Evolutionary conservation across 345 rosid genomes (phyloP).

Genomic region (Psidium guajava): DNA sequence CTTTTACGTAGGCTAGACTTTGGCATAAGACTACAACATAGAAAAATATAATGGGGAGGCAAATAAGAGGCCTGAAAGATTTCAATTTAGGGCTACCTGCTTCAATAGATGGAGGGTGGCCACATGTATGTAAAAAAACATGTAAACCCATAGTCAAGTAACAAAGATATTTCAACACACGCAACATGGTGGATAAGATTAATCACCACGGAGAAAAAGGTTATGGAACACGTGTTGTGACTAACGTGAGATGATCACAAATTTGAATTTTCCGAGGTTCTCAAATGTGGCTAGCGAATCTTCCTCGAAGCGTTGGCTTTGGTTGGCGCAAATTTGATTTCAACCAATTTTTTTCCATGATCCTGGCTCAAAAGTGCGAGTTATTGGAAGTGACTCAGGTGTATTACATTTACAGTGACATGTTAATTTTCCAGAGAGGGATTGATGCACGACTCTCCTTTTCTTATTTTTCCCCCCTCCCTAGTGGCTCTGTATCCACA

Average conservation of each 20-base stretch:
- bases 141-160: too few species aligned
- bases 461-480: neutral
- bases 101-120: neutral
- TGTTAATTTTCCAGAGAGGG: neutral
- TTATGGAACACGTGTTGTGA: neutral
- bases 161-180: neutral
- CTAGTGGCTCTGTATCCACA: neutral
- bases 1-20: neutral
- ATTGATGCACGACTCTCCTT: neutral
- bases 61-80: too few species aligned
- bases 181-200: neutral
- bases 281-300: neutral
- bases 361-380: neutral
- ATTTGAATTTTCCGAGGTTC: neutral
- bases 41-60: too few species aligned
- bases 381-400: neutral
- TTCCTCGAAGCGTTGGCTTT: neutral
- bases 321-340: neutral
- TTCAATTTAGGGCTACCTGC: too few species aligned
- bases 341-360: neutral
- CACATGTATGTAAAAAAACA: neutral
- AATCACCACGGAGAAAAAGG: neutral
- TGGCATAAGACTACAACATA: neutral
- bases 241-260: neutral
- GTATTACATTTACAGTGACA: neutral